phyloP scores from a whole-genome alignment of 345 rosid species.

The Physaria fendleri region DNA sequence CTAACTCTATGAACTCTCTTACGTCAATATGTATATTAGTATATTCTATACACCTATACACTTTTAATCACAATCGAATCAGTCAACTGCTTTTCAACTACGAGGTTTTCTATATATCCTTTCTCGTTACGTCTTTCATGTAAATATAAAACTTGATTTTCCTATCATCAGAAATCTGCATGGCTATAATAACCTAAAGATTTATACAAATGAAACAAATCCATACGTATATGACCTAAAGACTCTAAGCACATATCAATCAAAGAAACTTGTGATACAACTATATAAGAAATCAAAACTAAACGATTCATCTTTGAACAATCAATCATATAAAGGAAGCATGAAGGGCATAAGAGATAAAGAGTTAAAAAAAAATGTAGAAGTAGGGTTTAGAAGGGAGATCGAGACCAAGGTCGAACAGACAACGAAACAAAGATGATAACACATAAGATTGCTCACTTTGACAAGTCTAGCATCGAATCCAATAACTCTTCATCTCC shows the following conservation, averaged over 20 bases:
- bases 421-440: conserved; percentile 37
- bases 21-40: not conserved
- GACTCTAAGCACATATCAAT: not conserved
- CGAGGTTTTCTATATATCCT: too few relatives aligned
- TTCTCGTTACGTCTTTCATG: too few relatives aligned
- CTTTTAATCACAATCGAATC: too few relatives aligned
- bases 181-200: not conserved
- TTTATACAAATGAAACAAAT: not conserved
- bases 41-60: not conserved
- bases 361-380: not conserved
- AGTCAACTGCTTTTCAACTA: too few relatives aligned
- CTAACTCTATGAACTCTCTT: not conserved
- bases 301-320: not conserved
- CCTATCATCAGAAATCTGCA: too few relatives aligned
- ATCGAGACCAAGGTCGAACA: conserved; percentile 34
- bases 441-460: conserved; percentile 32
- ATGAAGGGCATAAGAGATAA: not conserved
- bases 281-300: not conserved
- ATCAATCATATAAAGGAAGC: not conserved
- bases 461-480: conserved; percentile 31
- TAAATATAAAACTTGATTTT: too few relatives aligned
- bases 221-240: not conserved
- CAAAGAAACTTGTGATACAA: not conserved
- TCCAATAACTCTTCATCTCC: conserved; percentile 20
- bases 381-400: conserved; percentile 5